Evolutionary conservation across 352 stramenopile species (phyloP).

Genomic region (Phytophthora nicotianae): DNA sequence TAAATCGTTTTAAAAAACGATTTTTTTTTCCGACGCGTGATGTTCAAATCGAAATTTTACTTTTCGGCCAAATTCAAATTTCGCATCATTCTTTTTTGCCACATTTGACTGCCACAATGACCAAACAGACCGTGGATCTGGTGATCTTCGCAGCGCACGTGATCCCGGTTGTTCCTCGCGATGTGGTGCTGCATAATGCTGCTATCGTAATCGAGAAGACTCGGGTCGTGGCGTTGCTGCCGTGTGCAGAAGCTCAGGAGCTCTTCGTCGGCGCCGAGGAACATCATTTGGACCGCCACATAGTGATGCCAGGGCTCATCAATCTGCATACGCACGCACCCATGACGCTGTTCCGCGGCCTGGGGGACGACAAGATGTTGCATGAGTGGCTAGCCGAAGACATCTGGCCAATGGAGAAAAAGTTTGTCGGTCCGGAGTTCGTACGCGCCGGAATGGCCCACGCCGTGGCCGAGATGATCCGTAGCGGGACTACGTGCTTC

Average conservation of each 20-base stretch:
- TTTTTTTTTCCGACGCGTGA: not conserved
- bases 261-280: constrained; percentile 55
- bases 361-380: constrained; percentile 87
- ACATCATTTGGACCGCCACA: constrained; percentile 60
- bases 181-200: constrained; percentile 76
- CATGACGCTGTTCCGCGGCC: constrained; percentile 86
- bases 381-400: constrained; percentile 83
- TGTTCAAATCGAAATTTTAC: constrained; percentile 9
- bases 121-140: constrained; percentile 62
- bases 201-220: constrained; percentile 68
- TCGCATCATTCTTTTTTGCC: not conserved
- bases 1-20: not conserved
- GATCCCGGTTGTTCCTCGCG: constrained; percentile 77
- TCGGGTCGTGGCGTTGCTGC: constrained; percentile 81
- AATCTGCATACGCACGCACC: constrained; percentile 89
- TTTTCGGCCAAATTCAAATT: constrained; percentile 9
- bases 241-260: constrained; percentile 46
- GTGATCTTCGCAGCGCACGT: constrained; percentile 79
- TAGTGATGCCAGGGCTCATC: constrained; percentile 84
- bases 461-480: constrained; percentile 86
- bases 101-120: constrained; percentile 22
- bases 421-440: constrained; percentile 78
- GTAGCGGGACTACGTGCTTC: constrained; percentile 86
- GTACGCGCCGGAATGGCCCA: constrained; percentile 75
- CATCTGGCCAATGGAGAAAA: constrained; percentile 85